Evolutionary conservation across 177 flowering plant genomes (phyloP).

Genomic region (Vitis hybrid): DNA sequence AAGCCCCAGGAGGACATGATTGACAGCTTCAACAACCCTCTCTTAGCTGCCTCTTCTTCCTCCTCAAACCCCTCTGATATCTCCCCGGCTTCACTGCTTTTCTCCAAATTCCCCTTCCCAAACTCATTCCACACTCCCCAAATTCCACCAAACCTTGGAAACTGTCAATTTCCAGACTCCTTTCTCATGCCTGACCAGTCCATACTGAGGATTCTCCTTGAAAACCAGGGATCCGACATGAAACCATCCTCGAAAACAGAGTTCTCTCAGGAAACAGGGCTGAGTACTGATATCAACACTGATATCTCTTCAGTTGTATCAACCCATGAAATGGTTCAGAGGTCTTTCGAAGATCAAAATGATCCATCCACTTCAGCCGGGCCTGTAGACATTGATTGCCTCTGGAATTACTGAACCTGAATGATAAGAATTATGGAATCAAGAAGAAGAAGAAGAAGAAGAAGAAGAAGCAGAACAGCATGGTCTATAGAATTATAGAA

Average conservation of each 20-base stretch:
- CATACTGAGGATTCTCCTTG: conserved; percentile 39
- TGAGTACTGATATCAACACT: conserved; percentile 19
- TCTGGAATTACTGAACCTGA: conserved; percentile 41
- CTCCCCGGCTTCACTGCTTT: conserved; percentile 25
- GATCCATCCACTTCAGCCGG: conserved; percentile 33
- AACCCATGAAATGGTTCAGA: conserved; percentile 28
- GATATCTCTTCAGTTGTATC: conserved; percentile 30
- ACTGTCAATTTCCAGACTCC: conserved; percentile 33
- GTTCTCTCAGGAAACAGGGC: conserved; percentile 33
- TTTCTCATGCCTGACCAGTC: conserved; percentile 40
- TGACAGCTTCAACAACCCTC: conserved; percentile 13
- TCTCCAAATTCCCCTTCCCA: conserved; percentile 27
- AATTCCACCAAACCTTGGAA: conserved; percentile 10
- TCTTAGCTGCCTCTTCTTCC: conserved; percentile 9
- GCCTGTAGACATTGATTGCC: conserved; percentile 38
- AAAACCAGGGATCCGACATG: conserved; percentile 21
- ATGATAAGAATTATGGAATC: background rate
- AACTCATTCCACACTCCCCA: conserved; percentile 29
- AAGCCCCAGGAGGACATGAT: conserved; percentile 11
- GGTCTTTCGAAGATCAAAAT: conserved; percentile 34
- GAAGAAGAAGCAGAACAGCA: background rate
- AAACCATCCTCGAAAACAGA: conserved; percentile 25
- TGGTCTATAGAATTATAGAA: background rate
- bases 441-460: conserved; percentile 1
- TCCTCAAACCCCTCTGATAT: conserved; percentile 5